Evolutionary conservation across 2,329 filamentous ascomycete species (phyloP).

Genomic region (Conoideocrella luteorostrata): DNA sequence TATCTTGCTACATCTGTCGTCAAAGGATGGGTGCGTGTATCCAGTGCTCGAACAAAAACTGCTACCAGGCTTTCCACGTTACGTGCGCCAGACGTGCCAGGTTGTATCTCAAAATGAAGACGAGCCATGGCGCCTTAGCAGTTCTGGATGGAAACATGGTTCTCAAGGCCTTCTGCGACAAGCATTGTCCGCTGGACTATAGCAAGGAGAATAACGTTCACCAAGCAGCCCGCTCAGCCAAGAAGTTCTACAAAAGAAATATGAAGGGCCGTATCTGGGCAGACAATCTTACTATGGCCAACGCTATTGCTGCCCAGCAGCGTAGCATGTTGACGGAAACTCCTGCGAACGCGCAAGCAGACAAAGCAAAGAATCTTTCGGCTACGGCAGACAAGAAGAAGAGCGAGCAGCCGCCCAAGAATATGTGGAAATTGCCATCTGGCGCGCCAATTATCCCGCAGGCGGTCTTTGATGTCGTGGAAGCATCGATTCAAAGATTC

Average conservation of each 20-base stretch:
- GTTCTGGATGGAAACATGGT: conserved; percentile 73
- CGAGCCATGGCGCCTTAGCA: conserved; percentile 70
- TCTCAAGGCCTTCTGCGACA: conserved; percentile 92
- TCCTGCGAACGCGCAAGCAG: conserved; percentile 74
- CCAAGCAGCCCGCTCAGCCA: conserved; percentile 72
- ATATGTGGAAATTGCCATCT: conserved; percentile 82
- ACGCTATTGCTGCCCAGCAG: conserved; percentile 71
- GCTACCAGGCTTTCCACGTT: conserved; percentile 94
- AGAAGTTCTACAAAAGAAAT: conserved; percentile 80
- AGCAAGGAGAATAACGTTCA: conserved; percentile 78
- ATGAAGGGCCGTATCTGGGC: conserved; percentile 92
- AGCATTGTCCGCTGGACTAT: conserved; percentile 87
- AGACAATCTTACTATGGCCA: conserved; percentile 77
- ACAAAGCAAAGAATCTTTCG: conserved; percentile 73
- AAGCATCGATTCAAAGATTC: conserved; percentile 76
- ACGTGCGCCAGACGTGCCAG: conserved; percentile 86
- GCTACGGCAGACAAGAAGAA: conserved; percentile 71
- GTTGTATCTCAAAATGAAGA: conserved; percentile 95
- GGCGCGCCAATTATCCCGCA: conserved; percentile 92
- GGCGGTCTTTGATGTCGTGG: conserved; percentile 78
- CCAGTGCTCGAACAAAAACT: conserved; percentile 95
- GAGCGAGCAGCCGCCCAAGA: conserved; percentile 40
- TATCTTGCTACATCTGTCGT: conserved; percentile 92
- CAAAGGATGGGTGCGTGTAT: conserved; percentile 98
- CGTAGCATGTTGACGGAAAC: conserved; percentile 59